Evolutionary conservation across 2,329 filamentous ascomycete species (phyloP).

Genomic region (Aspergillus bombycis): DNA sequence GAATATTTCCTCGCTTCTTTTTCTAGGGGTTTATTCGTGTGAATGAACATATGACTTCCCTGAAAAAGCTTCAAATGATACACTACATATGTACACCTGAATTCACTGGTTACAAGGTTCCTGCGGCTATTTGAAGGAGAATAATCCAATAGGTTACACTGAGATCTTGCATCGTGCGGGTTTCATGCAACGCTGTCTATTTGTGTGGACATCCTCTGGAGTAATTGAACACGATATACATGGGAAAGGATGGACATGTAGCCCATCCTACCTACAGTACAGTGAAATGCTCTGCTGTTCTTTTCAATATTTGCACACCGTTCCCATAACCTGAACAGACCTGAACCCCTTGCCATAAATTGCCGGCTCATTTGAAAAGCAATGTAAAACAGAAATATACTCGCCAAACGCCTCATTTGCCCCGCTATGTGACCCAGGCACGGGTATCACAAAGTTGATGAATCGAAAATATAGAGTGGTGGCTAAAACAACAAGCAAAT

Average conservation of each 20-base stretch:
- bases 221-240: slow-evolving; percentile 6
- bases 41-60: too few species aligned
- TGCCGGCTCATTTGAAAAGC: slow-evolving; percentile 1
- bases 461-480: slow-evolving; percentile 11
- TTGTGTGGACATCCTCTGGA: neutral
- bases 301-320: neutral
- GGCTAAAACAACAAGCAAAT: slow-evolving; percentile 9
- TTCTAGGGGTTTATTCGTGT: neutral
- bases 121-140: neutral
- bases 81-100: neutral
- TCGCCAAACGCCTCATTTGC: slow-evolving; percentile 26
- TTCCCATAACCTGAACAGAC: slow-evolving; percentile 4
- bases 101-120: neutral
- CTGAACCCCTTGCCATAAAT: slow-evolving; percentile 1
- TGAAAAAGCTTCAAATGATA: neutral
- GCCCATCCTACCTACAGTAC: neutral
- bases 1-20: neutral
- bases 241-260: neutral
- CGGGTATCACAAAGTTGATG: slow-evolving; percentile 29
- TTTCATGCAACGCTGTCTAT: slow-evolving; percentile 6
- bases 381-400: slow-evolving; percentile 8
- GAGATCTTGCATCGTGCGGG: neutral
- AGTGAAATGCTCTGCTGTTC: slow-evolving; percentile 3
- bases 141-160: neutral
- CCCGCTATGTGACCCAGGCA: slow-evolving; percentile 29